phyloP scores from a whole-genome alignment of 441 rosid species.

The Eugenia klotzschiana region DNA sequence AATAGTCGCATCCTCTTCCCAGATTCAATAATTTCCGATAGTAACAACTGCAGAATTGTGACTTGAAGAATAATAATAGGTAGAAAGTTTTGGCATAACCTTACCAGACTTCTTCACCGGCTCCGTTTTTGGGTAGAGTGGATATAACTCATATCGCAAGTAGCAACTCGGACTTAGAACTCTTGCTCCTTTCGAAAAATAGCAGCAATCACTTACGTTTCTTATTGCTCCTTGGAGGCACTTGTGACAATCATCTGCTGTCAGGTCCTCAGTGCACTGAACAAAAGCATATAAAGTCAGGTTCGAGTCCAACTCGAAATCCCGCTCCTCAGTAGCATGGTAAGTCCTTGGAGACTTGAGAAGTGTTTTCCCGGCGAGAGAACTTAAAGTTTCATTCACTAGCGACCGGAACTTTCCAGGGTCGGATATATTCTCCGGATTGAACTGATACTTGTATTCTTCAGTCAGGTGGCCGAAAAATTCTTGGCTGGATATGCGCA shows the following conservation, averaged over 20 bases:
- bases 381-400: neutral
- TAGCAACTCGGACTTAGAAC: neutral
- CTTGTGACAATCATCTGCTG: neutral
- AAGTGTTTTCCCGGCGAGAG: neutral
- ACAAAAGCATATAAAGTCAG: neutral
- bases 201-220: neutral
- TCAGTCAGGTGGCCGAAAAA: neutral
- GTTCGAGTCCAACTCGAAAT: neutral
- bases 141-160: neutral
- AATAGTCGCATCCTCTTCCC: neutral
- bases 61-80: neutral
- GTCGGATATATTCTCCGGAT: constrained; percentile 4
- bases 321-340: neutral
- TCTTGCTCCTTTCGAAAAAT: neutral
- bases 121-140: fast-evolving
- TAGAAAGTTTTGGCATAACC: neutral
- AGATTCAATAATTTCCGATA: neutral
- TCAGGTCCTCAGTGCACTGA: constrained; percentile 17
- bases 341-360: neutral
- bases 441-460: neutral
- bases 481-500: constrained; percentile 21
- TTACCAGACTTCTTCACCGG: neutral
- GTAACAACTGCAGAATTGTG: neutral
- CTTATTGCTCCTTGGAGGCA: neutral
- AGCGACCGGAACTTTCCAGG: neutral